These are phyloP conservation scores for Kodamaea ohmeri DNA, from an alignment of 1,139 yeast species.

Conservation along the genomic window DNA sequence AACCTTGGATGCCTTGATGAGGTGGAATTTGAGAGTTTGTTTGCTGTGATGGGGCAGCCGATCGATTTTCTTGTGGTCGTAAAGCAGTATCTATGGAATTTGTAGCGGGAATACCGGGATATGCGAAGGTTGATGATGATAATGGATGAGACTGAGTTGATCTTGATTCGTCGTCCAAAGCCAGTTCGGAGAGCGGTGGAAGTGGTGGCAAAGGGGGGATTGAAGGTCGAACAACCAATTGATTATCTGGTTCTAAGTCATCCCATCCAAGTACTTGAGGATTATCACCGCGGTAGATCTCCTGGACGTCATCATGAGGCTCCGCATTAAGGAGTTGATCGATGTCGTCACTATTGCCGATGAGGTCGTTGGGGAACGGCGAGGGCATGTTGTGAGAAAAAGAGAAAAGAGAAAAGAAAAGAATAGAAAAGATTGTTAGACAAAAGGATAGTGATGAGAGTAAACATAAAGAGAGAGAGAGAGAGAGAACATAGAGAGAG, in stretches of 20 bases:
- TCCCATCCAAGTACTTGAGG: constrained; percentile 2
- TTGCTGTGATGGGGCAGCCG: too few relatives aligned
- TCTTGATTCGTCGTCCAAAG: constrained; percentile 8
- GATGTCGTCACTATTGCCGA: not conserved
- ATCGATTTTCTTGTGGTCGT: too few relatives aligned
- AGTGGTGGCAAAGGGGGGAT: constrained; percentile 29
- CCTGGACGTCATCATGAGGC: constrained; percentile 33
- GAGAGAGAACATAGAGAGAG: too few relatives aligned
- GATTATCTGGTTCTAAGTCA: constrained; percentile 12
- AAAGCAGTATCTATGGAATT: not conserved
- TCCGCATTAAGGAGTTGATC: not conserved
- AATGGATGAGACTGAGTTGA: not conserved
- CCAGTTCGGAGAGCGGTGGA: constrained; percentile 37
- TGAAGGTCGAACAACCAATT: constrained; percentile 10
- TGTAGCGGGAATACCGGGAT: not conserved
- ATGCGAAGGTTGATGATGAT: not conserved
- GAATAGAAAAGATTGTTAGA: not conserved
- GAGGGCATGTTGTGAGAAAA: not conserved
- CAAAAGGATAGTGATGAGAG: not conserved
- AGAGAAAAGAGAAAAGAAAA: not conserved
- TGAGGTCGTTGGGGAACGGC: not conserved
- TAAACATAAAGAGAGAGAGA: too few relatives aligned
- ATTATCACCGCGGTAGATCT: constrained; percentile 28
- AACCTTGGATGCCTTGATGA: too few relatives aligned
- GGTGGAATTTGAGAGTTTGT: too few relatives aligned